Evolutionary conservation across 345 rosid species (phyloP), one percentile per base, ranked within the genome.

Genomic region (Eucalyptus lansdowneana): DNA sequence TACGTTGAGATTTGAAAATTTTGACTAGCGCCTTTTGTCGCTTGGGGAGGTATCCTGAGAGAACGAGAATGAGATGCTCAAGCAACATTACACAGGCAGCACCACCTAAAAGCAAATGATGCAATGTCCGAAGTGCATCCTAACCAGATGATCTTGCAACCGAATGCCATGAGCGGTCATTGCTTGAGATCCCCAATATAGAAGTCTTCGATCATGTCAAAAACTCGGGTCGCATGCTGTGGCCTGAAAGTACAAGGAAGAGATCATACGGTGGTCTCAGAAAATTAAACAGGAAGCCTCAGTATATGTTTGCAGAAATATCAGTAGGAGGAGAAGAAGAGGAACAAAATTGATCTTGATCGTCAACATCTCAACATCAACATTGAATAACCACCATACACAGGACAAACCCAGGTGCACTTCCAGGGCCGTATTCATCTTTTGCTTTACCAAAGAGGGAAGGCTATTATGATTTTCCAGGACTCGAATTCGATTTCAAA

Each of bases 191-290:
- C 92, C 44, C 96, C 98, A 67, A 97, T 92, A 92, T 92, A 95
- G 90, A 95, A 97, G 91, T 97, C 98, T 4, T 94, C 99, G 22
- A 96, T 94, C 96, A 95, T 94, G 93, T 96, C 97, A 90, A 96
- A 97, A 45, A 95, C 97, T 53, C 96, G 93, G 88, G 95, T 94
- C 0, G 95, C 96, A 86, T 96, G 99, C 90, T 97, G 99, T 42
- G 99, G 99, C 92, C 97, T 96, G 94, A 8, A 25, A 60, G 62
- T 49, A 50, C 7, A 54, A 34, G 56, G 44, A 50, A 49, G 22
- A 49, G 56, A 25, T 50, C 31, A 40, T 6, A 37, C 7, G 42
- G n/a, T 86, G 15, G 45, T 86, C 34, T 50, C 58, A 37, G 62
- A 54, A 34, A 27, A 31, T 86, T 31, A 86, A 27, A 86, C 67